Evolutionary conservation across 2,329 filamentous ascomycete species (phyloP).

Genomic region (Botrytis deweyae): DNA sequence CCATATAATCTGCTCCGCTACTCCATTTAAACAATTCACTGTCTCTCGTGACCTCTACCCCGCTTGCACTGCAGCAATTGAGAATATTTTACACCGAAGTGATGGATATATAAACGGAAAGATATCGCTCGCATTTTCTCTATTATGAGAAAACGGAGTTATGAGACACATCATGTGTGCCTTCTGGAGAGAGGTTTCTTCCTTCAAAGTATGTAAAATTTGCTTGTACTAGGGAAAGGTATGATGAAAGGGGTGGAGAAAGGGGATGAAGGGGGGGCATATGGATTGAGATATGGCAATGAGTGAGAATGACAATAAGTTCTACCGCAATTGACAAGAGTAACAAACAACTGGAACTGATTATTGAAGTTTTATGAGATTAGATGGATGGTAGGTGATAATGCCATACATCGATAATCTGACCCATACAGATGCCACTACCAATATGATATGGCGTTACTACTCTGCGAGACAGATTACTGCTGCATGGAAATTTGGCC

Average conservation of each 20-base stretch:
- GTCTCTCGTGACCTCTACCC: neutral
- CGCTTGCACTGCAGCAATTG: neutral
- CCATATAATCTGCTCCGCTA: neutral
- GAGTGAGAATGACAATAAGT: neutral
- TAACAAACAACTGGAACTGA: fast-evolving
- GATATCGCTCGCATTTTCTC: neutral
- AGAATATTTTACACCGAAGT: neutral
- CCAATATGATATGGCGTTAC: neutral
- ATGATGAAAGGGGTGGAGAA: too few species aligned
- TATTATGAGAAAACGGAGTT: fast-evolving
- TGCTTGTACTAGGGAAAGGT: too few species aligned
- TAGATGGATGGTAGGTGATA: neutral
- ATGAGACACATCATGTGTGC: fast-evolving
- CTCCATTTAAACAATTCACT: neutral
- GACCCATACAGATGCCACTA: too few species aligned
- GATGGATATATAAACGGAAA: neutral
- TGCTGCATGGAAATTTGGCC: too few species aligned
- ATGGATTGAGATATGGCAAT: too few species aligned
- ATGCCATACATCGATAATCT: neutral
- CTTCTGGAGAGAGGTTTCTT: too few species aligned
- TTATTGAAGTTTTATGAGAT: neutral
- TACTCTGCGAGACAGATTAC: too few species aligned
- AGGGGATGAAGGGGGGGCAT: too few species aligned
- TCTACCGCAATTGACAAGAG: neutral
- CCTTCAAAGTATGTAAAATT: fast-evolving